phyloP scores from a whole-genome alignment of 1,284 basidiomycete species.

The Chondrostereum purpureum region DNA sequence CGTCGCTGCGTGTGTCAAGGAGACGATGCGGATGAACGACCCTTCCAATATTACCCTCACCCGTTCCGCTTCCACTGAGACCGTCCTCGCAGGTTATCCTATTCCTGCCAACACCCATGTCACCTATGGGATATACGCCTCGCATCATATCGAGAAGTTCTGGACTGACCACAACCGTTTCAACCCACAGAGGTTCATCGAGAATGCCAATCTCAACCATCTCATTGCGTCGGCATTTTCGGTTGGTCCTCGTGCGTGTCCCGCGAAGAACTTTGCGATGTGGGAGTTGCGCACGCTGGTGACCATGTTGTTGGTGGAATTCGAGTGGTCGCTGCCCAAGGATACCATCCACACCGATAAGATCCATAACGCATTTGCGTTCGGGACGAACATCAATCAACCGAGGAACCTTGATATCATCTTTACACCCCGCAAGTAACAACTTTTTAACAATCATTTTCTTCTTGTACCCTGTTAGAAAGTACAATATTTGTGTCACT shows the following conservation, averaged over 20 bases:
- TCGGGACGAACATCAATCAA: no score
- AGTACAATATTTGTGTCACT: no score
- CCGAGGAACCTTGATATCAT: no score
- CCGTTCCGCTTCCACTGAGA: slow-evolving; percentile 13
- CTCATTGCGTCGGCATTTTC: no score
- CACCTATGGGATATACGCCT: slow-evolving; percentile 22
- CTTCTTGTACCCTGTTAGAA: no score
- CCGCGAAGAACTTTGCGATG: slow-evolving; percentile 25
- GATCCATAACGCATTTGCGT: slow-evolving; percentile 24
- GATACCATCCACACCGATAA: slow-evolving; percentile 19
- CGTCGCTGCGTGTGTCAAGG: slow-evolving; percentile 25
- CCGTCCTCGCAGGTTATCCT: slow-evolving; percentile 16
- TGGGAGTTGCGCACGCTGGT: slow-evolving; percentile 24
- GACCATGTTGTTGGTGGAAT: slow-evolving; percentile 23
- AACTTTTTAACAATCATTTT: no score
- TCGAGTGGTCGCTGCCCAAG: slow-evolving; percentile 22
- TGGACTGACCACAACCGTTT: slow-evolving; percentile 17
- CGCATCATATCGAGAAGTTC: slow-evolving; percentile 21
- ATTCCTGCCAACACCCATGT: slow-evolving; percentile 20
- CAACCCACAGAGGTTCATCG: slow-evolving; percentile 19
- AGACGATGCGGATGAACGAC: slow-evolving; percentile 27
- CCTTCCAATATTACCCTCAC: slow-evolving; percentile 22
- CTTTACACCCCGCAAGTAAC: no score
- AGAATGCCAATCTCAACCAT: no score
- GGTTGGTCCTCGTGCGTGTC: slow-evolving; percentile 22